Evolutionary conservation across 2,329 filamentous ascomycete genomes (phyloP), one percentile per base, ranked within the genome.

Genomic region (Xenoacremonium recifei): DNA sequence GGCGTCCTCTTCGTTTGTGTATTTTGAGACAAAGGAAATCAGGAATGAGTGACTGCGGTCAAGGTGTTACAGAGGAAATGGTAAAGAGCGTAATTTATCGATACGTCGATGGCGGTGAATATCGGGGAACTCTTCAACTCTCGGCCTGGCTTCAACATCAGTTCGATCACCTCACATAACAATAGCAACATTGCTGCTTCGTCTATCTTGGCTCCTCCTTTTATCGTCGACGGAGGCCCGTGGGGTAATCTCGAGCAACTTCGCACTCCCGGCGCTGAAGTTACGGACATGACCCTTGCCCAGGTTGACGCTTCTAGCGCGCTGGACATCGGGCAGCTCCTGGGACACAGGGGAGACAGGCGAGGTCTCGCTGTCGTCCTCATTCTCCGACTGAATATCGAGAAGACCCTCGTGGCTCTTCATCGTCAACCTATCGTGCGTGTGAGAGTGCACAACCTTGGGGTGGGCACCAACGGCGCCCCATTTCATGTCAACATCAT

Each of bases 191-290:
- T n/a, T n/a, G 43, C 54, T 60, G 44, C 53, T 50, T 51, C 47
- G 57, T 52, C 47, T 63, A 57, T 52, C 57, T 37, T 46, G 57
- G 39, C 60, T 63, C 52, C 65, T 64, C 58, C 68, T 34, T 19
- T 19, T 73, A 31, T 64, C 67, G 48, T 83, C 80, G 11, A 67
- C 64, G 17, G 79, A 84, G 33, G 63, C 61, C 19, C 76, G 72
- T 17, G 79, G 73, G 16, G 75, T 74, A 35, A 91, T 73, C 37
- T 90, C 82, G 37, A 93, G 68, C 38, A 92, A 66, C 64, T 81
- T 86, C 10, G 87, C 87, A 58, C 85, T 91, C 37, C 87, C 87
- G 33, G 86, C 85, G 57, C 86, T 91, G 57, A 90, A 82, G 49
- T 85, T 85, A 40, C 84, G 77, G 16, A 72, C 79, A 54, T 91